Evolutionary conservation across 352 stramenopile genomes (phyloP), one percentile per base, ranked within the genome.

Genomic region (Phytophthora macrochlamydospora): DNA sequence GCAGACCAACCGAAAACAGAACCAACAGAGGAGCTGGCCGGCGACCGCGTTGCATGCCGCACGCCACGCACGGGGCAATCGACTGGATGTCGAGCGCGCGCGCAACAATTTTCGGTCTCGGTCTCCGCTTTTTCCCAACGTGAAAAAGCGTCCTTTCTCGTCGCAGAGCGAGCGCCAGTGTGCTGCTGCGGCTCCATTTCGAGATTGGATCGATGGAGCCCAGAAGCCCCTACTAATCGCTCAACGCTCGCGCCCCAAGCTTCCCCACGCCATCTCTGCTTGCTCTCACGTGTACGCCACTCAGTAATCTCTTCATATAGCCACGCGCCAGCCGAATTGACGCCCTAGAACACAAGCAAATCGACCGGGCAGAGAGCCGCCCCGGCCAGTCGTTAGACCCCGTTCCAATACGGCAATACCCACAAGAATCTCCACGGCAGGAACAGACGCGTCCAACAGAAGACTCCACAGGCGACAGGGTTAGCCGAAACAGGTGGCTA

Each of bases 201-300:
- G 35, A 44, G 42, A 61, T 68, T 46, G 52, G 53, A 69, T 70
- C 55, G 56, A 76, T 76, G 67, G 69, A 49, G 35, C 60, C 51
- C 54, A 73, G 54, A 51, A 62, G 57, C 29, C 60, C 18, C 18
- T 24, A 24, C 18, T 24, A 24, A 24, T 24, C 18, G 18, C 18
- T 24, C 18, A 24, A 24, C 18, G 18, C 18, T 18, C 24, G 8
- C 18, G 43, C 18, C 3, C 3, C 29, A 49, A n/a, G 18, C 18
- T 24, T 46, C 42, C 4, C 9, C 42, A 7, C 6, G 42, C 18
- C n/a, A 48, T 11, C 35, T 40, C 35, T 40, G 35, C 35, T 11
- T 40, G 6, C 35, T 40, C 6, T 40, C 9, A 40, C 35, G 35
- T 40, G 6, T 40, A 40, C 50, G 14, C 12, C 50, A 32, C 48